phyloP scores from a whole-genome alignment of 805 yeast genomes.

The Saccharomyces eubayanus region DNA sequence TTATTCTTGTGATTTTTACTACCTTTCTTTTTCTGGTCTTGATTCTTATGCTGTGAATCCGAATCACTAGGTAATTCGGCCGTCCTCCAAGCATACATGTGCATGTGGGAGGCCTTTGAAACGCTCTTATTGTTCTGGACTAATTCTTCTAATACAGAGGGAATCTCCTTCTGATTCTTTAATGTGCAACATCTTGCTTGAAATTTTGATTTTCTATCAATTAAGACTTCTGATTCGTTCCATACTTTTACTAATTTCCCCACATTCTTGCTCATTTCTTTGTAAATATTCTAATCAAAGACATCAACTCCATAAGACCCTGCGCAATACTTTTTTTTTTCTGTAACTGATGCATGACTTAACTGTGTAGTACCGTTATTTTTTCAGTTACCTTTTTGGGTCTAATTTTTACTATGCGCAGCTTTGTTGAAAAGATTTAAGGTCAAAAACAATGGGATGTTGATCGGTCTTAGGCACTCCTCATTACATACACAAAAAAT shows the following conservation, averaged over 20 bases:
- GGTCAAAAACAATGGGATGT: not conserved
- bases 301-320: not conserved
- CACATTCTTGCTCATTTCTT: conserved; percentile 3
- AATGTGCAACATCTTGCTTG: conserved; percentile 51
- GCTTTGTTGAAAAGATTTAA: not conserved
- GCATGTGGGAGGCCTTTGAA: conserved; percentile 58
- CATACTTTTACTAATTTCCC: conserved; percentile 20
- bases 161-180: conserved; percentile 35
- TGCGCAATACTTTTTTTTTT: not conserved
- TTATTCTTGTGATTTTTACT: conserved; percentile 6
- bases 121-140: conserved; percentile 39
- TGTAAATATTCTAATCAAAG: not conserved
- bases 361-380: not conserved
- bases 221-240: conserved; percentile 35
- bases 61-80: conserved; percentile 21
- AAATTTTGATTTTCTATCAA: conserved; percentile 55
- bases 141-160: conserved; percentile 36
- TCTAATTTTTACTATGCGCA: not conserved
- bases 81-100: conserved; percentile 68
- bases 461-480: not conserved
- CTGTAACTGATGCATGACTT: not conserved
- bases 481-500: not conserved
- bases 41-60: not conserved
- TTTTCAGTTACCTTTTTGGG: not conserved
- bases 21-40: conserved; percentile 2